A percentile compares a stretch with the other conserved stretches of the same genome.
Evolutionary conservation across 306 rosid genomes (phyloP).

Genomic region (Cicer arietinum): DNA sequence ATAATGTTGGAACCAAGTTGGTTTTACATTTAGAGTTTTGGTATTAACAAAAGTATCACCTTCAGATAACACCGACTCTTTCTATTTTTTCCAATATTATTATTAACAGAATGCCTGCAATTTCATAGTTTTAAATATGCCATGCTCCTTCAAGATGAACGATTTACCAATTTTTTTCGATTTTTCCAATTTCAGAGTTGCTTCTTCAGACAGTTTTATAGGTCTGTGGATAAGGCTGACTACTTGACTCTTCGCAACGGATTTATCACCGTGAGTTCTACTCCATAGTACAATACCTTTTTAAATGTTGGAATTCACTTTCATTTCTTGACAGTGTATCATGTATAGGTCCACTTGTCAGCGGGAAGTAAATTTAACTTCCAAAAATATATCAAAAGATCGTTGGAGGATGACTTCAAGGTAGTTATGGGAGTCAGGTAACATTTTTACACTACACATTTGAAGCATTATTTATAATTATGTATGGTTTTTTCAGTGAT

Average conservation of each 20-base stretch:
- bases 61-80: no score
- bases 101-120: not conserved
- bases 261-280: constrained; percentile 79
- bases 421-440: constrained; percentile 93
- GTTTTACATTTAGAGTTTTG: no score
- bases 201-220: constrained; percentile 89
- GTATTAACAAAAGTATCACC: no score
- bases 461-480: not conserved
- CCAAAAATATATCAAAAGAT: constrained; percentile 91
- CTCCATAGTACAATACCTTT: constrained; percentile 11
- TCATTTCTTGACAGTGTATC: constrained; percentile 43
- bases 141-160: not conserved
- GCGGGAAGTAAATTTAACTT: constrained; percentile 96
- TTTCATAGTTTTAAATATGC: constrained; percentile 5
- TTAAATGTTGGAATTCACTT: constrained; percentile 9
- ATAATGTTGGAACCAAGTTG: no score
- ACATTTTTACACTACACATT: constrained; percentile 25
- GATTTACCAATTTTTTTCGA: constrained; percentile 5
- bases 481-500: constrained; percentile 1
- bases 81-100: not conserved
- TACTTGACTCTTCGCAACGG: constrained; percentile 91
- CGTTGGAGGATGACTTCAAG: constrained; percentile 96
- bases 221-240: constrained; percentile 85
- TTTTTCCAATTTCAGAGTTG: constrained; percentile 71
- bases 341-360: constrained; percentile 75